Evolutionary conservation across 2,329 filamentous ascomycete genomes (phyloP).

Genomic region (Xylaria sp.): DNA sequence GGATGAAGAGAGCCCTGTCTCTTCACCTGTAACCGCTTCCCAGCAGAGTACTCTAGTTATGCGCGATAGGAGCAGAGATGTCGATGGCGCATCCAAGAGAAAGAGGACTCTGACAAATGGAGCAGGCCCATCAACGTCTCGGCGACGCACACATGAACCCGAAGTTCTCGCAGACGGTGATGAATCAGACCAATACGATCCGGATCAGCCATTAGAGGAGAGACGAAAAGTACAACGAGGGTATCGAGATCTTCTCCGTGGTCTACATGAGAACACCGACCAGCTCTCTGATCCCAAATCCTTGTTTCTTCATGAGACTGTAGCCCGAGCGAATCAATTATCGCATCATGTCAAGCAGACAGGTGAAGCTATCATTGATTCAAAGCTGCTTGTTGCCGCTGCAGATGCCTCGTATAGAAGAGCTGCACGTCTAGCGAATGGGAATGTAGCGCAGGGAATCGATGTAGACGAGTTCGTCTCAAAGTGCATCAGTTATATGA

Average conservation of each 20-base stretch:
- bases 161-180: conserved; percentile 37
- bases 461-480: conserved; percentile 93
- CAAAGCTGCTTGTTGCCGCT: conserved; percentile 82
- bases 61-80: conserved; percentile 47
- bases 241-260: conserved; percentile 74
- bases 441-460: conserved; percentile 77
- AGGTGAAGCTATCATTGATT: conserved; percentile 89
- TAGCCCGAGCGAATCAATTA: conserved; percentile 73
- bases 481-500: conserved; percentile 91
- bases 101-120: conserved; percentile 49
- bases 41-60: conserved; percentile 45
- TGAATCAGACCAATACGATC: conserved; percentile 72
- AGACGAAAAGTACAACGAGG: conserved; percentile 76
- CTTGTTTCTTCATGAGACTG: conserved; percentile 70
- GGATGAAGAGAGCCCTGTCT: conserved; percentile 39
- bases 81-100: conserved; percentile 46
- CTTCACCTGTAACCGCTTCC: conserved; percentile 36
- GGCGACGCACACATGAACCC: conserved; percentile 49
- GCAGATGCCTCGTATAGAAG: conserved; percentile 85
- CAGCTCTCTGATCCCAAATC: conserved; percentile 76
- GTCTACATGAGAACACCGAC: conserved; percentile 72
- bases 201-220: conserved; percentile 81
- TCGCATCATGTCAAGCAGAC: conserved; percentile 84
- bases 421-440: conserved; percentile 77
- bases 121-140: conserved; percentile 42